Percentiles rank a stretch among this genome's conserved stretches.
These are phyloP conservation scores for Rhizophlyctis rosea DNA, from an alignment of 192 early-diverging fungal species.

Conservation along the genomic window DNA sequence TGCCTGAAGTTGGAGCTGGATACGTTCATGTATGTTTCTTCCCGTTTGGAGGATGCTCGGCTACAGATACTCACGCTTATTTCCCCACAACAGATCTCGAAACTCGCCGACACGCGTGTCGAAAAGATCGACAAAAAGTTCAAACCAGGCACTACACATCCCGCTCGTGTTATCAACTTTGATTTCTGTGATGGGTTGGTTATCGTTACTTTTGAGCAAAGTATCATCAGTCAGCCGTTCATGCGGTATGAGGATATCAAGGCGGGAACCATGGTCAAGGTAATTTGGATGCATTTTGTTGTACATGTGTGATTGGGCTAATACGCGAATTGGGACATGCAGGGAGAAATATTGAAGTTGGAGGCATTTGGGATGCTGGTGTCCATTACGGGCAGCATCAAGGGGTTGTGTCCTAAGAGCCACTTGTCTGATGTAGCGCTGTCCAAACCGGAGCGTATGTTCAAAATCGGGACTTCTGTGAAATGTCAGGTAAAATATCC, in stretches of 20 bases:
- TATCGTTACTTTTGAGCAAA: conserved; percentile 68
- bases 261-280: conserved; percentile 57
- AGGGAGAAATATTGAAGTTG: conserved; percentile 39
- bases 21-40: conserved; percentile 56
- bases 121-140: conserved; percentile 52
- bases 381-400: conserved; percentile 43
- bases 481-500: conserved; percentile 69
- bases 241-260: conserved; percentile 67
- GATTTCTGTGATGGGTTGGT: conserved; percentile 72
- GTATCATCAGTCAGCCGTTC: conserved; percentile 66
- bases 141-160: conserved; percentile 66
- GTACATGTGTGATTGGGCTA: neutral
- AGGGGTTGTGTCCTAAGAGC: conserved; percentile 66
- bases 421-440: conserved; percentile 76
- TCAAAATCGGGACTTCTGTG: conserved; percentile 69
- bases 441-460: conserved; percentile 70
- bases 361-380: conserved; percentile 38
- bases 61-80: conserved; percentile 3
- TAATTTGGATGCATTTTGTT: conserved; percentile 18
- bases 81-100: conserved; percentile 48
- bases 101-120: conserved; percentile 65
- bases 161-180: conserved; percentile 75
- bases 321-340: neutral
- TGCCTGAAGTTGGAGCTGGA: conserved; percentile 40
- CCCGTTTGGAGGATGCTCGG: neutral